Conservation (phyloP, 176 grass and related monocot species). For the Eragrostis nindensis region DNA sequence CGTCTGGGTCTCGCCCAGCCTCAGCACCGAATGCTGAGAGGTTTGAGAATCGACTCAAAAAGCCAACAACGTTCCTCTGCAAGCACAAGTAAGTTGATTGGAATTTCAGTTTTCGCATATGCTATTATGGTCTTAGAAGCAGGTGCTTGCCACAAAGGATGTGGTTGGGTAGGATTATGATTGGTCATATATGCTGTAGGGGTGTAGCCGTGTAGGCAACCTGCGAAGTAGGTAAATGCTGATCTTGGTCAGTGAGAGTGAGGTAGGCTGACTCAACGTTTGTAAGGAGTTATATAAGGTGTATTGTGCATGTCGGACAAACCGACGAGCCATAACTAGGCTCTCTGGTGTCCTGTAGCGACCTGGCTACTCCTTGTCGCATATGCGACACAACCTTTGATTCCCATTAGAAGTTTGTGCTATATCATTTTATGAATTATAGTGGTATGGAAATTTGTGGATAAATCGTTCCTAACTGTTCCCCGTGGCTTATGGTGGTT, state of each 20-base stretch:
- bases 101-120: slow-evolving; percentile 3
- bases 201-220: slow-evolving; percentile 10
- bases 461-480: neutral
- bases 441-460: neutral
- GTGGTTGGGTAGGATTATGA: slow-evolving; percentile 24
- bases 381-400: neutral
- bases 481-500: neutral
- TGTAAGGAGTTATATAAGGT: neutral
- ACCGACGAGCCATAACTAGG: neutral
- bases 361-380: neutral
- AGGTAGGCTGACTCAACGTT: neutral
- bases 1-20: slow-evolving; percentile 34
- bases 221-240: slow-evolving; percentile 28
- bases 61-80: slow-evolving; percentile 96
- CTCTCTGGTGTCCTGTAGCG: neutral
- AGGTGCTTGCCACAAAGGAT: neutral
- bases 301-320: neutral
- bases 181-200: slow-evolving; percentile 6
- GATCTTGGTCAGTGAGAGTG: neutral
- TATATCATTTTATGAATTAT: neutral
- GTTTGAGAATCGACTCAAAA: slow-evolving; percentile 87
- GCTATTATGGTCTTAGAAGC: slow-evolving; percentile 17
- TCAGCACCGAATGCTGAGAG: slow-evolving; percentile 54
- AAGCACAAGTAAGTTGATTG: slow-evolving; percentile 62
- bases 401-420: slow-evolving; percentile 12